These are phyloP conservation scores for Poteriospumella lacustris DNA, from an alignment of 108 stramenopile genomes.

Conservation along the genomic window DNA sequence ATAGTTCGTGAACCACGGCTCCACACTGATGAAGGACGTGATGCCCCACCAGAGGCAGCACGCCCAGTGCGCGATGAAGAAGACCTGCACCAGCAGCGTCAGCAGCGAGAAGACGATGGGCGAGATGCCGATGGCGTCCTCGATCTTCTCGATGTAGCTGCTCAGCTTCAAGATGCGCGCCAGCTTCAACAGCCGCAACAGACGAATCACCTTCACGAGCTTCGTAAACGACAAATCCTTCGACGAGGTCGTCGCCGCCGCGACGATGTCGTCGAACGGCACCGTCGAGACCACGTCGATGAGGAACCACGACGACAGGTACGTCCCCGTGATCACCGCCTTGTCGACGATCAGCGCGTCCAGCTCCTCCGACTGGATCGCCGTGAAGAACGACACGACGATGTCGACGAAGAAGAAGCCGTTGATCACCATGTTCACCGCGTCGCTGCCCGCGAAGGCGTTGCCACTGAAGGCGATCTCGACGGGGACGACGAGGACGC, in stretches of 20 bases:
- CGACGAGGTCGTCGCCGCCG: not conserved
- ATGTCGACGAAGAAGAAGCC: slow-evolving; percentile 61
- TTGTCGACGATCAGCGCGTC: slow-evolving; percentile 55
- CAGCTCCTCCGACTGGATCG: slow-evolving; percentile 49
- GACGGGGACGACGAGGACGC: slow-evolving; percentile 50
- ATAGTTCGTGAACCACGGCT: not conserved
- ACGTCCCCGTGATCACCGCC: slow-evolving; percentile 47
- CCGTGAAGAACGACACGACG: slow-evolving; percentile 63
- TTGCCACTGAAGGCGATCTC: not conserved
- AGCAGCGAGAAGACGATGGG: slow-evolving; percentile 2
- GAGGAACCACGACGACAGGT: slow-evolving; percentile 59
- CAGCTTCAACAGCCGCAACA: slow-evolving; percentile 61
- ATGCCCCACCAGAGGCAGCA: slow-evolving; percentile 43
- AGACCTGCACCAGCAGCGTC: slow-evolving; percentile 32
- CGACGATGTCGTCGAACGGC: slow-evolving; percentile 35
- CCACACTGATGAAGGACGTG: too few relatives aligned
- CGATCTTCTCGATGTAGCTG: slow-evolving; percentile 41
- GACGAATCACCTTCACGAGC: slow-evolving; percentile 57
- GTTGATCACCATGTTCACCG: slow-evolving; percentile 52
- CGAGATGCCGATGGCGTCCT: slow-evolving; percentile 56
- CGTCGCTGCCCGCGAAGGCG: not conserved
- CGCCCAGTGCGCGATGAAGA: slow-evolving; percentile 44
- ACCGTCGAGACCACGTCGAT: slow-evolving; percentile 50
- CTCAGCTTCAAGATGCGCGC: slow-evolving; percentile 52
- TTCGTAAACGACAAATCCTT: slow-evolving; percentile 34